Base-by-base conservation (phyloP, 2,329 filamentous ascomycete species). In the Alternaria gaisen region DNA sequence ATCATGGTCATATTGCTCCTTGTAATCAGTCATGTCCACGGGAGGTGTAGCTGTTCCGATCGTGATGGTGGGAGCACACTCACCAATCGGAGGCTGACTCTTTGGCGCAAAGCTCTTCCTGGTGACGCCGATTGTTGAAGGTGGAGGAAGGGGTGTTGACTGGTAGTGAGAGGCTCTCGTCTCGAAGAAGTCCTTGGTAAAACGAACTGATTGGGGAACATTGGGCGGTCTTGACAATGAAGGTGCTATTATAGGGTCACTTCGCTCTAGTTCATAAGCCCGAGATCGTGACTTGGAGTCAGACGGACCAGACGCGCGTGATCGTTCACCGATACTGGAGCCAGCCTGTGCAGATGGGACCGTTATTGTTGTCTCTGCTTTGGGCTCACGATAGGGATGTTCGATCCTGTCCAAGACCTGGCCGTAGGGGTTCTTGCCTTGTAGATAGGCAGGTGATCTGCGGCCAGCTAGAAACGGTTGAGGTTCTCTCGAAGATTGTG, bases 401-500 rank as follows among this genome's bases (percentile, higher is more conserved):
- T 72, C 64, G 50, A 64, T 54, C 30, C 55, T 63, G 20, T 74
- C 68, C 41, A 77, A 50, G 22, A 78, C 67, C 36, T 67, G 66
- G 38, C 72, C 75, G 60, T 77, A 76, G 8, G 74, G 72, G 30
- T 76, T 77, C 58, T 72, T 78, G 18, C 71, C 71, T 46, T 66
- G 66, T 14, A 76, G 66, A 53, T 76, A 76, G 8, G 66, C 67
- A 26, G 72, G 73, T 32, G 66, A 63, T 53, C 68, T 73, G n/a
- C 52, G 63, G 48, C 58, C 62, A 46, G 61, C 11, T 44, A 48
- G 41, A 47, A 53, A 36, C 18, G 47, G 38, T 38, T 63, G 60
- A 43, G 50, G 1, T 22, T 67, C 60, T 41, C 10, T 38, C 9
- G 65, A 36, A 24, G 58, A 59, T 38, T 58, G 44, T 7, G 54